These are phyloP conservation scores for Vitis hybrid DNA, from an alignment of 177 flowering plant genomes.

Conservation along the genomic window DNA sequence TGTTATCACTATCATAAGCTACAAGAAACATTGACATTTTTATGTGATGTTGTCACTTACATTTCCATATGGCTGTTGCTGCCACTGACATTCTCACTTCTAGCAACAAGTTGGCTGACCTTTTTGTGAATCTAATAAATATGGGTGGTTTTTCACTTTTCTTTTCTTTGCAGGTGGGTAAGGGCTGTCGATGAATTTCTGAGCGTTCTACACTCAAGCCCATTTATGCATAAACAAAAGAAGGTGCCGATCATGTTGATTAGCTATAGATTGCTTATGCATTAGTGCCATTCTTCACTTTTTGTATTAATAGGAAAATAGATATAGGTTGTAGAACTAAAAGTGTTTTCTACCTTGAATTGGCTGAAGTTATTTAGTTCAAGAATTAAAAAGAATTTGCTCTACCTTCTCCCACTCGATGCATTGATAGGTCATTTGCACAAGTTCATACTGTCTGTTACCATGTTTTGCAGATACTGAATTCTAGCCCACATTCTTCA, in stretches of 20 bases:
- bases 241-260: slow-evolving; percentile 27
- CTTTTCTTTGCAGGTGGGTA: slow-evolving; percentile 59
- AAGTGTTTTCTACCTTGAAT: too few species aligned
- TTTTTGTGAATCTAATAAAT: background rate
- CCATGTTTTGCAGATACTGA: slow-evolving; percentile 24
- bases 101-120: background rate
- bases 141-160: background rate
- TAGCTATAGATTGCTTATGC: background rate
- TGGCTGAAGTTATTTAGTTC: background rate
- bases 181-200: slow-evolving; percentile 57
- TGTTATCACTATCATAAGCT: background rate
- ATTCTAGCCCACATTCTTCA: slow-evolving; percentile 15
- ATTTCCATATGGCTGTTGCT: background rate
- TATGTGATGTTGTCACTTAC: background rate
- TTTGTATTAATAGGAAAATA: background rate
- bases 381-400: background rate
- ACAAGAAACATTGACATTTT: background rate
- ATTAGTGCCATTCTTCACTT: too few species aligned
- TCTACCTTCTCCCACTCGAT: background rate
- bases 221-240: slow-evolving; percentile 43
- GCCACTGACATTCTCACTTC: background rate
- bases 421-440: background rate
- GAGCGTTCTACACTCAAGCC: slow-evolving; percentile 41
- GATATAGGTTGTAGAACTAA: background rate
- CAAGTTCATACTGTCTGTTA: background rate